Evolutionary conservation across 805 yeast genomes (phyloP).

Genomic region (Lachancea quebecensis): DNA sequence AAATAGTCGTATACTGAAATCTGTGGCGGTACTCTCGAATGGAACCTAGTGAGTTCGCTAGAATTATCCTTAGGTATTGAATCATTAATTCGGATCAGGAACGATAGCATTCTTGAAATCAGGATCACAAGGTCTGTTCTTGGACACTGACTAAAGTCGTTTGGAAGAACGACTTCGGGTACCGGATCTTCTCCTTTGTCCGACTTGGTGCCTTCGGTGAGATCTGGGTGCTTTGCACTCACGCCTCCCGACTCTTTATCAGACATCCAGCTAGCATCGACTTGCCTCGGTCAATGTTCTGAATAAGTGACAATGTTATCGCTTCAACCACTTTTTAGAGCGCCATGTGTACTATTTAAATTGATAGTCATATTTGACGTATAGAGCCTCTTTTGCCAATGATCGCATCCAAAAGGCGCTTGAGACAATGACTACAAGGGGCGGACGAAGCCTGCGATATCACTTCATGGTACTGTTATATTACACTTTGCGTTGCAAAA

Average conservation of each 20-base stretch:
- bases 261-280: slow-evolving; percentile 8
- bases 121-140: slow-evolving; percentile 62
- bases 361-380: not conserved
- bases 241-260: slow-evolving; percentile 7
- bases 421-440: no score
- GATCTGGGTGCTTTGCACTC: slow-evolving; percentile 1
- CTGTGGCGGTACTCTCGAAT: slow-evolving; percentile 86
- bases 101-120: slow-evolving; percentile 72
- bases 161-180: slow-evolving; percentile 25
- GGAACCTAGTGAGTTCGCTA: slow-evolving; percentile 69
- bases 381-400: not conserved
- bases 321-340: not conserved
- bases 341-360: not conserved
- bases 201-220: not conserved
- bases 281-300: not conserved
- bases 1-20: slow-evolving; percentile 77
- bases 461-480: slow-evolving; percentile 1
- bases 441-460: no score
- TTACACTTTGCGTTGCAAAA: not conserved
- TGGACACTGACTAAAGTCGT: slow-evolving; percentile 54
- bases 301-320: no score
- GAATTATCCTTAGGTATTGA: slow-evolving; percentile 23
- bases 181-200: slow-evolving; percentile 8
- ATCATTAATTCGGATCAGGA: slow-evolving; percentile 73
- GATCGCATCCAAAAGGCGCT: no score